Percentiles rank a stretch among this genome's conserved stretches.
Evolutionary conservation across 352 stramenopile genomes (phyloP).

Genomic region (Halophytophthora batemanensis): DNA sequence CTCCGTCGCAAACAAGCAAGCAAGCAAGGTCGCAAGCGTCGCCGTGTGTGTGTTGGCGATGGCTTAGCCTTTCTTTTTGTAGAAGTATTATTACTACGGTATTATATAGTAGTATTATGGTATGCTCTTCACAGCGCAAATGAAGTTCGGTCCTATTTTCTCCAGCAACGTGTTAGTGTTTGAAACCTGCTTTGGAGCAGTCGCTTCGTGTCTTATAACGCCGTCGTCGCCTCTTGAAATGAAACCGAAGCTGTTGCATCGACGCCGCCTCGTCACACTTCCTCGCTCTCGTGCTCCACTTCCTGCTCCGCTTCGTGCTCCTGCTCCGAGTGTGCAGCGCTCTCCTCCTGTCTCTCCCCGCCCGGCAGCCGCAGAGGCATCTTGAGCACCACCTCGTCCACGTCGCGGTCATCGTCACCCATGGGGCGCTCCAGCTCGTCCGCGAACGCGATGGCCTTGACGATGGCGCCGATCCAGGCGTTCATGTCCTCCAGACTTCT

Average conservation of each 20-base stretch:
- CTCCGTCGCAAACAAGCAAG: too few relatives aligned
- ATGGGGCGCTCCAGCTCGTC: slow-evolving; percentile 43
- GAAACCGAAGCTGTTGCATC: too few relatives aligned
- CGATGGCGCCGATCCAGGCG: slow-evolving; percentile 55
- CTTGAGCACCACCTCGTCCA: slow-evolving; percentile 8
- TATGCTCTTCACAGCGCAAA: too few relatives aligned
- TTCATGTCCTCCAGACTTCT: slow-evolving; percentile 68
- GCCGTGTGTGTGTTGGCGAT: not conserved
- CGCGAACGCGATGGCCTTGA: slow-evolving; percentile 56
- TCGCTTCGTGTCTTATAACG: too few relatives aligned
- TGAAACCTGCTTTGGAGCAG: too few relatives aligned
- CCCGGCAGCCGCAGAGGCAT: too few relatives aligned
- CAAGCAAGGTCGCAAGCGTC: slow-evolving; percentile 11
- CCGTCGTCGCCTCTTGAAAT: too few relatives aligned
- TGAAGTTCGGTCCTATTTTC: slow-evolving; percentile 32
- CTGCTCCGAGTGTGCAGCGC: too few relatives aligned
- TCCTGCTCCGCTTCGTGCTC: too few relatives aligned
- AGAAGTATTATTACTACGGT: slow-evolving; percentile 37
- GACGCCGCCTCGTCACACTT: too few relatives aligned
- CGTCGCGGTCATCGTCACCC: slow-evolving; percentile 6
- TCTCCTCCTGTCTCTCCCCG: too few relatives aligned
- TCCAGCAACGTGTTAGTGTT: not conserved
- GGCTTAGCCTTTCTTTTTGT: slow-evolving; percentile 36
- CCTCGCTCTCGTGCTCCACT: too few relatives aligned
- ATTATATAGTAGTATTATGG: slow-evolving; percentile 44